Base-by-base conservation (phyloP, 2,329 filamentous ascomycete genomes). In the Ophiocordyceps camponoti-leonardi region DNA sequence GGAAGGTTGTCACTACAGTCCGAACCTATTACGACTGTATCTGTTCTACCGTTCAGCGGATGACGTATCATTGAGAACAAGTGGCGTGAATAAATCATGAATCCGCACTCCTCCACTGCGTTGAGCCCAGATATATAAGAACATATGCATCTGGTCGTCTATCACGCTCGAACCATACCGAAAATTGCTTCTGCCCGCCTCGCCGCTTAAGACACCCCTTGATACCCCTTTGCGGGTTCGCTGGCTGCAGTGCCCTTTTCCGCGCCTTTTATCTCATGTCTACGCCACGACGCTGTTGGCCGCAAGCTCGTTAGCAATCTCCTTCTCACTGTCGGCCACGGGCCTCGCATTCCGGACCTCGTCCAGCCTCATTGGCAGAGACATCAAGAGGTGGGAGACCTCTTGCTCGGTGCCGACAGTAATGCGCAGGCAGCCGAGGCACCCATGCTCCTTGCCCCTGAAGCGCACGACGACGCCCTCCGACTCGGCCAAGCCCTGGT, bases 381-480 rank as follows among this genome's bases (percentile, higher is more conserved):
- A 80, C 19, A 67, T 65, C 53, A 98, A 59, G 57, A 96, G 86
- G 48, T 80, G 73, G 23, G 80, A 81, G 10, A 93, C 85, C 63
- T 98, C 92, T 1, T 76, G 66, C 61, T 93, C 84, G 1, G 90
- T 96, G 16, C 92, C 92, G 13, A 98, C 78, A 0, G 92, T 98
- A 52, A 96, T 86, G 46, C 92, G 76, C 60, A 98, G 64, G 57
- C 90, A 95, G 0, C 90, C 92, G 40, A 81, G 62, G 59, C 92
- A 98, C 5, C 88, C 90, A 52, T 83, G 71, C 68, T 98, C 92
- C 66, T 88, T 93, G 43, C 92, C 92, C 54, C 92, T 73, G 63
- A 96, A 98, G 45, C 92, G 72, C 4, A 96, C 90, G 7, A 98
- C 88, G 0, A 98, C 90, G 1, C 90, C 87, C 59, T 79, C 81